Base-by-base conservation (phyloP, 495 filamentous ascomycete genomes). In the Parachaetomium inaequale region DNA sequence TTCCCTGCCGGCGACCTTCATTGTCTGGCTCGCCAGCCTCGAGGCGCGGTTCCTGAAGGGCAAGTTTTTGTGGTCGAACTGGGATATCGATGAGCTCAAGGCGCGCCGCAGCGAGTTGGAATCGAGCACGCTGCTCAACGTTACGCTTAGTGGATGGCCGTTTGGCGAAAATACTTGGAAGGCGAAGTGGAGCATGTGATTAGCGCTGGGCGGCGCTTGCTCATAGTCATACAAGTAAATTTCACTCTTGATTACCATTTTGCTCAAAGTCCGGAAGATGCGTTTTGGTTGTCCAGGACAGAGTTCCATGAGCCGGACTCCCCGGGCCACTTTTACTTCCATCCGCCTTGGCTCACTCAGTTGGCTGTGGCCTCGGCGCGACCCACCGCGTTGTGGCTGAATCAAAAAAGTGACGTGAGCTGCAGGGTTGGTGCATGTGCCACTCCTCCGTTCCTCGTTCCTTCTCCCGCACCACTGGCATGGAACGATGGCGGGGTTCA, bases 11-110 rank as follows among this genome's bases (percentile, higher is more conserved):
- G 79, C 65, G 1, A 43, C 72, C 26, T 84, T 79, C 57, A 64
- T 70, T 31, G 70, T 84, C 15, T 85, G 83, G 83, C 67, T 75
- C 1, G 71, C 75, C 1, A 71, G 69, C 7, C 63, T 70, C 2
- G 79, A 85, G 50, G 78, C 79, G 21, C 63, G 59, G 7, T 83
- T 82, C 61, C 63, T 84, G 19, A 76, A 77, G 43, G 80, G 81
- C 12, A 76, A 74, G 52, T 78, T 82, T 52, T 69, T 80, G 5
- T 82, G 75, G 72, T 70, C 71, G 2, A 68, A 72, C 29, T 85
- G 82, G 82, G 83, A 85, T 63, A 75, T 82, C 0, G 71, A 81
- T 5, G 79, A 83, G 70, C 54, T 84, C 59, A 34, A 55, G 32
- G 57, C 25, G 7, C 50, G 43, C 32, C 23, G 46, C n/a, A 26